Evolutionary conservation across 495 filamentous ascomycete genomes (phyloP).

Genomic region (Hypoxylon fragiforme): DNA sequence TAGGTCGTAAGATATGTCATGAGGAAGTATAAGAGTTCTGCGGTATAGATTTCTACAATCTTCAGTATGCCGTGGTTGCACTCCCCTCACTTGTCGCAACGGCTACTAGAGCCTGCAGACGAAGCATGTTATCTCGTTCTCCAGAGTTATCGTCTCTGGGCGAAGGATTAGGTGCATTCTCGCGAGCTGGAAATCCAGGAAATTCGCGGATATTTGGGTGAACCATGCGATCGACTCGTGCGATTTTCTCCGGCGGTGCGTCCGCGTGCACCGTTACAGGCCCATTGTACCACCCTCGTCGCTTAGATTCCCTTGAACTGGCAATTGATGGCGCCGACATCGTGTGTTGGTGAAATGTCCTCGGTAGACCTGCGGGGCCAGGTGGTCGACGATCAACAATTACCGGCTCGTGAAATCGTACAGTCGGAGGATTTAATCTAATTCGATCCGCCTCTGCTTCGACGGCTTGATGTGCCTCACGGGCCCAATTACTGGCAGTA

Average conservation of each 20-base stretch:
- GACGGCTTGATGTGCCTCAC: slow-evolving; percentile 53
- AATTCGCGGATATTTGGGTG: slow-evolving; percentile 53
- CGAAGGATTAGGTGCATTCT: slow-evolving; percentile 15
- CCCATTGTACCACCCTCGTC: slow-evolving; percentile 72
- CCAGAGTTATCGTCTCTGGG: slow-evolving; percentile 39
- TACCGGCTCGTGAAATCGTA: slow-evolving; percentile 50
- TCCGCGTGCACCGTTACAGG: slow-evolving; percentile 46
- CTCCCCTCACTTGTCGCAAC: slow-evolving; percentile 85
- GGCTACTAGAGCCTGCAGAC: slow-evolving; percentile 83
- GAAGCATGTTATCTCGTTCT: slow-evolving; percentile 54
- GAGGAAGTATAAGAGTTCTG: not conserved
- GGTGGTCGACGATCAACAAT: slow-evolving; percentile 17
- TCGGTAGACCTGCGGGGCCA: not conserved
- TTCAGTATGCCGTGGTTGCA: slow-evolving; percentile 54
- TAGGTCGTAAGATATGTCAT: too few relatives aligned
- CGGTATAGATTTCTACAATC: not conserved
- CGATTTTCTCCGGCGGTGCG: slow-evolving; percentile 42
- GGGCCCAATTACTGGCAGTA: slow-evolving; percentile 54
- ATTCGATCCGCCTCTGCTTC: slow-evolving; percentile 50
- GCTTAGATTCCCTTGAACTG: slow-evolving; percentile 61
- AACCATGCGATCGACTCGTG: slow-evolving; percentile 51
- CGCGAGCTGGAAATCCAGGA: slow-evolving; percentile 48
- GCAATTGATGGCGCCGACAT: slow-evolving; percentile 54
- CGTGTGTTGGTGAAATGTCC: slow-evolving; percentile 52
- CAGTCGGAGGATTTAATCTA: slow-evolving; percentile 42